Percentiles rank a stretch among this genome's conserved stretches.
Conservation (phyloP, 306 rosid species). For the Fragaria vesca region DNA sequence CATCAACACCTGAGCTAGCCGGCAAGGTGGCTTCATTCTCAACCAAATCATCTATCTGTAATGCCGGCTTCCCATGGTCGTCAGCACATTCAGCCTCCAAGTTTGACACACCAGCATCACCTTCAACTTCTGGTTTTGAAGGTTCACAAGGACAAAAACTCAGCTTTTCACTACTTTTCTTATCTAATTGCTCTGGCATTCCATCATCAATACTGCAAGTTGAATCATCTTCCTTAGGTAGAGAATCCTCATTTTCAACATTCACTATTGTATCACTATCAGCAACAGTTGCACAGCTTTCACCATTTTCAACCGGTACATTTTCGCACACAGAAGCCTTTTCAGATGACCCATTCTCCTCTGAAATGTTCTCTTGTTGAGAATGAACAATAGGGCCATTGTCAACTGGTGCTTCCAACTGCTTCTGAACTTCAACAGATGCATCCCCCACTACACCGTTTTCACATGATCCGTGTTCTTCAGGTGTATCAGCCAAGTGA, state of each 20-base stretch:
- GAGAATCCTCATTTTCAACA: conserved; percentile 14
- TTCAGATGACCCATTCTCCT: conserved; percentile 20
- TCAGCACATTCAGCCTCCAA: conserved; percentile 21
- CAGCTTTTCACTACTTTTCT: conserved; percentile 16
- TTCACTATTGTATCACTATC: conserved; percentile 4
- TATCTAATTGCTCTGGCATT: conserved; percentile 15
- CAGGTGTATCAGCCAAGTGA: conserved; percentile 24
- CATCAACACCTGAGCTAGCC: conserved; percentile 2
- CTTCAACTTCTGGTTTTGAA: conserved; percentile 12
- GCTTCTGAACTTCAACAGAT: conserved; percentile 2
- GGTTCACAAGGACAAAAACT: conserved; percentile 17
- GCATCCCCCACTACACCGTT: conserved; percentile 10
- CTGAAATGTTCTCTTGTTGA: conserved; percentile 24
- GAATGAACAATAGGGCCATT: conserved; percentile 16
- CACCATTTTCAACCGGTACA: conserved; percentile 18
- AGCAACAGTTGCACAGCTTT: conserved; percentile 10
- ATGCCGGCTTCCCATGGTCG: neutral
- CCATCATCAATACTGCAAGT: conserved; percentile 10
- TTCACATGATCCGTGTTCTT: conserved; percentile 19
- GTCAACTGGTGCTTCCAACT: conserved; percentile 19
- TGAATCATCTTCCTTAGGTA: conserved; percentile 17
- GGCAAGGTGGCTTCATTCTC: conserved; percentile 15
- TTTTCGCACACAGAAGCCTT: conserved; percentile 1
- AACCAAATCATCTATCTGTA: neutral
- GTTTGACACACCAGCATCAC: conserved; percentile 21